Conservation (phyloP, 2,329 filamentous ascomycete species). For the Phyllosticta citriasiana region DNA sequence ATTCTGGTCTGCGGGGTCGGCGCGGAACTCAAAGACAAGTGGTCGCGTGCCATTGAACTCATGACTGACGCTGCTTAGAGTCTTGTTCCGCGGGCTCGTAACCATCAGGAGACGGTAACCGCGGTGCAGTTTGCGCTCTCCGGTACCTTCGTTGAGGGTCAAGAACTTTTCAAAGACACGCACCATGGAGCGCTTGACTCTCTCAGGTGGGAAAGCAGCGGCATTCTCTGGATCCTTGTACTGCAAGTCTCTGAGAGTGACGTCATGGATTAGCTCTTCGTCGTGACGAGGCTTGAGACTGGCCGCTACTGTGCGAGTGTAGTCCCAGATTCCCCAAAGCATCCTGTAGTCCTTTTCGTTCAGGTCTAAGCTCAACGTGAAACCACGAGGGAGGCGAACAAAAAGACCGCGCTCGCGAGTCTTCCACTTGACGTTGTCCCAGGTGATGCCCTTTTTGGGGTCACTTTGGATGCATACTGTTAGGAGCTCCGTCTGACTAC, state of each 20-base stretch:
- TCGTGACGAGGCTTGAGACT: constrained; percentile 59
- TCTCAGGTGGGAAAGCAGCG: constrained; percentile 64
- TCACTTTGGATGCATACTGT: constrained; percentile 64
- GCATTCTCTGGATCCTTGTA: constrained; percentile 68
- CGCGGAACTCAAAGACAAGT: constrained; percentile 61
- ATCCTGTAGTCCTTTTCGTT: constrained; percentile 67
- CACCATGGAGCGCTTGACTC: constrained; percentile 60
- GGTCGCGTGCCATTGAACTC: constrained; percentile 55
- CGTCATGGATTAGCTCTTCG: constrained; percentile 60
- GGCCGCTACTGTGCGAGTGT: constrained; percentile 64
- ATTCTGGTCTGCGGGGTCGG: constrained; percentile 50
- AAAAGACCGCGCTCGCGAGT: constrained; percentile 55
- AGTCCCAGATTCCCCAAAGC: constrained; percentile 76
- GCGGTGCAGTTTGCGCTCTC: constrained; percentile 61
- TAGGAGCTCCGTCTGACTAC: constrained; percentile 69
- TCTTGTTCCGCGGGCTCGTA: constrained; percentile 67
- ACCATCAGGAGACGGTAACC: constrained; percentile 72
- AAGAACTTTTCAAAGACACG: constrained; percentile 63
- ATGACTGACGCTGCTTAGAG: constrained; percentile 66
- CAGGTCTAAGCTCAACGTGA: constrained; percentile 61
- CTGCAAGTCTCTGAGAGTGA: constrained; percentile 63
- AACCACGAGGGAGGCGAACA: constrained; percentile 64
- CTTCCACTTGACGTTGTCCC: constrained; percentile 77
- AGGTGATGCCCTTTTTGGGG: constrained; percentile 58
- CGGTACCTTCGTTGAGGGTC: constrained; percentile 61